Base-by-base conservation (phyloP, 805 yeast genomes). In the Komagataella kurtzmanii region DNA sequence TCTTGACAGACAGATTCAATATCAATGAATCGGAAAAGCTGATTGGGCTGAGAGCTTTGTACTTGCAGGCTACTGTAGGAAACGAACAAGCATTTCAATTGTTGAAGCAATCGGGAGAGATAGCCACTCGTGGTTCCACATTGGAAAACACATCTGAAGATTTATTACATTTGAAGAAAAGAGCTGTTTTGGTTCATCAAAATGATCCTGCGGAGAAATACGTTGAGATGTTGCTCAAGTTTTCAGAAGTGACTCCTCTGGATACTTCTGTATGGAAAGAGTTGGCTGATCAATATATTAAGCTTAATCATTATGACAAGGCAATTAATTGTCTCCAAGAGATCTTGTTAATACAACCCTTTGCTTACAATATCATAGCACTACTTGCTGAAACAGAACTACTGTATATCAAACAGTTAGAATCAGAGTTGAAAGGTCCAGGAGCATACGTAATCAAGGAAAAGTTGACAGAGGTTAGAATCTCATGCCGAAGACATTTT, bases 181-280 rank as follows among this genome's bases (percentile, higher is more conserved):
- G 77, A 51, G 59, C 71, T 47, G 61, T 69, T 17, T 63, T 72
- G 0, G 65, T 68, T 50, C 52, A 24, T 52, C 61, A 57, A 43
- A 55, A 54, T 46, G 69, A 62, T 49, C 55, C 51, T 54, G 58
- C 24, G 17, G 69, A 65, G 51, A 67, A 65, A n/a, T 86, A 79
- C 62, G 73, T 87, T 47, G 68, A 71, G 43, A 75, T 74, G 51
- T 70, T 90, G 57, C 68, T 70, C 8, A 74, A 70, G 43, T 77
- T 74, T 56, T 65, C 87, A 50, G 83, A 81, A 51, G 66, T 74
- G 50, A 80, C 77, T 57, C 96, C 97, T 1, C 63, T 82, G 18
- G 98, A 93, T 64, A 69, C 77, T 2, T 81, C 84, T 55, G 69
- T 85, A 2, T 88, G 95, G 96, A 73, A 80, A 49, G 95, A 87